phyloP scores from a whole-genome alignment of 306 rosid genomes.

The Begonia fuchsioides region DNA sequence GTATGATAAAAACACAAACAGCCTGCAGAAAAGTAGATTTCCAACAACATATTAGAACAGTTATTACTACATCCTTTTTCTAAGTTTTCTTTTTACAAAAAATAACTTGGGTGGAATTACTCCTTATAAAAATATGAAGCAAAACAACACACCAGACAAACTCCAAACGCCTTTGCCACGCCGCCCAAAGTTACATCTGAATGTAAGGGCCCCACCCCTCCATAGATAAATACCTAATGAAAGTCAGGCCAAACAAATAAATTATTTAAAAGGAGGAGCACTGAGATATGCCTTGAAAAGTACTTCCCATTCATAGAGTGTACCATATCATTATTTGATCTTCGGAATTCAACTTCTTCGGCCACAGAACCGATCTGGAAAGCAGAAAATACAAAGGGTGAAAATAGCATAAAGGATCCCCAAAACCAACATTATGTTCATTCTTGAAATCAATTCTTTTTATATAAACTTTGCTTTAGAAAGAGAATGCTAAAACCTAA shows the following conservation, averaged over 20 bases:
- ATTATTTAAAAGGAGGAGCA: too few species aligned
- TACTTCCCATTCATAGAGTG: slow-evolving; percentile 2
- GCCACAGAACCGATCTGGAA: slow-evolving; percentile 85
- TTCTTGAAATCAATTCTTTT: too few species aligned
- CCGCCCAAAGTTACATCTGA: slow-evolving; percentile 84
- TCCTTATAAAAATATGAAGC: slow-evolving; percentile 1
- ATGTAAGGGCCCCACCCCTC: slow-evolving; percentile 92
- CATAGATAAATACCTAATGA: slow-evolving; percentile 68
- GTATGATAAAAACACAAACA: too few species aligned
- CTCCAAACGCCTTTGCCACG: slow-evolving; percentile 87
- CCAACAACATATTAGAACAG: not conserved
- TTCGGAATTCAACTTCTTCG: slow-evolving; percentile 65
- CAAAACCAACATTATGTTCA: too few species aligned
- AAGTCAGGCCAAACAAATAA: not conserved
- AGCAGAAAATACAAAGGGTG: not conserved
- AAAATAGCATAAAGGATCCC: slow-evolving; percentile 4
- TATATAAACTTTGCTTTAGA: too few species aligned
- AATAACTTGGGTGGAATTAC: too few species aligned
- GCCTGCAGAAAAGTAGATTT: too few species aligned
- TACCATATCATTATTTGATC: slow-evolving; percentile 73
- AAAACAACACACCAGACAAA: slow-evolving; percentile 68
- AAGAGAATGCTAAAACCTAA: too few species aligned
- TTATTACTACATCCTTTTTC: too few species aligned
- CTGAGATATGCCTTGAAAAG: too few species aligned
- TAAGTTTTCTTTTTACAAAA: too few species aligned